Evolutionary conservation across 139 green algal species (phyloP), one percentile per base, ranked within the genome.

Genomic region (Pseudopediastrum boryanum): DNA sequence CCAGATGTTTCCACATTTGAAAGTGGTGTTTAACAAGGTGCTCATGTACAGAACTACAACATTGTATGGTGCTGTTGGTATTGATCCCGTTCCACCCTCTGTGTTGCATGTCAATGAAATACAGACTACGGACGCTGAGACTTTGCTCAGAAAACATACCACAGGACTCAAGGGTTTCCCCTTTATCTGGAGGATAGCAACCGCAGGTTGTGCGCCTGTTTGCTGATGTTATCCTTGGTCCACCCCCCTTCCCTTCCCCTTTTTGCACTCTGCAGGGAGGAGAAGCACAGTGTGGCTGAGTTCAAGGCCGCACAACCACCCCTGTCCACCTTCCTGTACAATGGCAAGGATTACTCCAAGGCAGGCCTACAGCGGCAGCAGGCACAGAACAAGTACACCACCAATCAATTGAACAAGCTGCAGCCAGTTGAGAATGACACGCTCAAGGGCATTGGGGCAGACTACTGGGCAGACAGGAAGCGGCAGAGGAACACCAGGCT

Each of bases 291-390:
- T 0, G 90, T 84, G 0, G 75, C 81, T 0, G 62, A 77, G 2
- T 92, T 94, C 39, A 38, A 91, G 38, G 77, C 85, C 9, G 80
- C 83, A 43, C 61, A 70, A n/a, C 35, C 80, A 21, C 75, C 80
- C 12, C 73, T 88, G 16, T 81, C 63, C 59, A 88, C 79, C 13
- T 90, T 85, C 59, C 70, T 86, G 33, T 77, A 91, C 25, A 73
- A 75, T 19, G 83, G 69, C 35, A 23, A 63, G 1, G 69, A 76
- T 50, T 76, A 76, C 48, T 65, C 48, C 12, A 13, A 1, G 16
- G 44, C n/a, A 1, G 67, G 16, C 25, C 69, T 76, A 3, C 23
- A 43, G 19, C 31, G 64, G 48, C 69, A 65, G 33, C 46, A 50
- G n/a, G n/a, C n/a, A n/a, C n/a, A n/a, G n/a, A n/a, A n/a, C n/a